Evolutionary conservation across 495 filamentous ascomycete genomes (phyloP).

Genomic region (Trichoderma virens): DNA sequence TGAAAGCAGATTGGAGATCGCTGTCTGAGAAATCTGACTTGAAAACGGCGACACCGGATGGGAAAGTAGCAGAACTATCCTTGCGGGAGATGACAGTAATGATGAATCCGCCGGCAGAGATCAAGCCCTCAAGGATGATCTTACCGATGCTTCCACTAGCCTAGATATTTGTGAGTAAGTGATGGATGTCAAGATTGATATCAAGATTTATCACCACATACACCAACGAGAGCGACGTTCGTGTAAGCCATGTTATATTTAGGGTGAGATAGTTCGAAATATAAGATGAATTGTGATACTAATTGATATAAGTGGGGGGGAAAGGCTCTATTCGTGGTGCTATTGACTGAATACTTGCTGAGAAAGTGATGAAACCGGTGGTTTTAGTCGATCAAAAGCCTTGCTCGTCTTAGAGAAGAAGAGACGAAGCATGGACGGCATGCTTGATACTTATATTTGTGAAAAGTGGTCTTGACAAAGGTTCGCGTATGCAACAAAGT

Average conservation of each 20-base stretch:
- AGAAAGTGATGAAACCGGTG: background rate
- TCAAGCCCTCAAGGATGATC: constrained; percentile 41
- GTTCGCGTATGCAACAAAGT: background rate
- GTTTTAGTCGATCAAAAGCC: background rate
- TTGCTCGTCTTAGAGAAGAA: background rate
- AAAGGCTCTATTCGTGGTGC: background rate
- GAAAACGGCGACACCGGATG: constrained; percentile 31
- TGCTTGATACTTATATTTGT: background rate
- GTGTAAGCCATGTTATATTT: constrained; percentile 31
- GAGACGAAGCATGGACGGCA: background rate
- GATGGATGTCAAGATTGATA: background rate
- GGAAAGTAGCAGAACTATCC: constrained; percentile 26
- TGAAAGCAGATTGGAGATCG: constrained; percentile 29
- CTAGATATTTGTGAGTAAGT: constrained; percentile 19
- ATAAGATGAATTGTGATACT: background rate
- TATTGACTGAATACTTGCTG: background rate
- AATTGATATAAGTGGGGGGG: background rate
- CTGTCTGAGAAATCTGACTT: constrained; percentile 38
- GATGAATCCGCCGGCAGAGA: constrained; percentile 40
- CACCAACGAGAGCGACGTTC: constrained; percentile 41
- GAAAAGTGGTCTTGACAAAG: background rate
- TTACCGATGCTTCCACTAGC: constrained; percentile 48
- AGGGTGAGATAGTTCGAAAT: background rate
- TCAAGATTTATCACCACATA: constrained; percentile 20
- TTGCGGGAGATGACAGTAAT: constrained; percentile 48